Percentiles rank a stretch among this genome's conserved stretches.
Evolutionary conservation across 2,329 filamentous ascomycete genomes (phyloP).

Genomic region (Calcarisporium arbuscula): DNA sequence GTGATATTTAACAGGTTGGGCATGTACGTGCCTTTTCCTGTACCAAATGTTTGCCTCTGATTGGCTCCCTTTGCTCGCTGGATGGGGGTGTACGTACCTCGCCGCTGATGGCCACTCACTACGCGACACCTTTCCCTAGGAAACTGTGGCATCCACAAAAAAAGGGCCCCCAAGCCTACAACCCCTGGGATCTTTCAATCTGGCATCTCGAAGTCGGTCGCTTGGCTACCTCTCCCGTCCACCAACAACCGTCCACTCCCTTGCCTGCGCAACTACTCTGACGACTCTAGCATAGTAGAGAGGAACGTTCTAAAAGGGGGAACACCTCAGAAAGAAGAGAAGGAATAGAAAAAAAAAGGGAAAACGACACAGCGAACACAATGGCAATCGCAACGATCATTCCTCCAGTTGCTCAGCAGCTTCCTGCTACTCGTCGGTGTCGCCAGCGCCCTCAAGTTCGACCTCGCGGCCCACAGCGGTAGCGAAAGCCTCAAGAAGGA

Average conservation of each 20-base stretch:
- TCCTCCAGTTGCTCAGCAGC: conserved; percentile 54
- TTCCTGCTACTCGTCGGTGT: conserved; percentile 49
- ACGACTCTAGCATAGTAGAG: too few relatives aligned
- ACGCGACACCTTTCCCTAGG: conserved; percentile 15
- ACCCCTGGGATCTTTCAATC: neutral
- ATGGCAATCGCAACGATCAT: conserved; percentile 39
- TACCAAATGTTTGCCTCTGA: conserved; percentile 3
- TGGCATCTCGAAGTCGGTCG: too few relatives aligned
- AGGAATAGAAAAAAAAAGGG: neutral
- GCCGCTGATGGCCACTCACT: neutral
- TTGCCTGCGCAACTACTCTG: too few relatives aligned
- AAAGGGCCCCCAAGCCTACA: neutral
- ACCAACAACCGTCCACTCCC: too few relatives aligned
- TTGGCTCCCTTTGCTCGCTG: conserved; percentile 2
- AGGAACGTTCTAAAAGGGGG: too few relatives aligned
- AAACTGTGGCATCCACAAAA: neutral
- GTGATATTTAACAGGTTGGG: conserved; percentile 7
- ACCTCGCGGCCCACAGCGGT: conserved; percentile 63
- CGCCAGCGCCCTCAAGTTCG: conserved; percentile 80
- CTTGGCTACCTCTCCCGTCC: too few relatives aligned
- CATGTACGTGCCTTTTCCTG: too few relatives aligned
- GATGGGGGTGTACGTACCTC: too few relatives aligned
- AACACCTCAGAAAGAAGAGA: too few relatives aligned
- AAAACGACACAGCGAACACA: neutral
- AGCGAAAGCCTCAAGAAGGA: conserved; percentile 55